phyloP scores from a whole-genome alignment of 2,329 filamentous ascomycete genomes.

The Pseudogymnoascus sp. region DNA sequence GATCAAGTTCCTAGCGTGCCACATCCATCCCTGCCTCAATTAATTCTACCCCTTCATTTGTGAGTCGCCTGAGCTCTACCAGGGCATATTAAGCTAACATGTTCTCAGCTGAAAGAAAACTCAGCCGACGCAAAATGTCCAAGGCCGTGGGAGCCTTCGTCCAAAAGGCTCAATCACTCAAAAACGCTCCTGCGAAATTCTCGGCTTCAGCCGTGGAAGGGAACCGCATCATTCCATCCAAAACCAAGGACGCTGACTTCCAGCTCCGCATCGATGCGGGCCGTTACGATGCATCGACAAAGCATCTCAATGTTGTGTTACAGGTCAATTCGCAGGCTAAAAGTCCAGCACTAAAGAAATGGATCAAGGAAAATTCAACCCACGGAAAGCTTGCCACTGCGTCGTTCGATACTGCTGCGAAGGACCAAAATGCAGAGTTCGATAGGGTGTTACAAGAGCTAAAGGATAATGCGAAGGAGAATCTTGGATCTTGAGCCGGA shows the following conservation, averaged over 20 bases:
- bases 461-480: neutral
- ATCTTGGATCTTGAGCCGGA: neutral
- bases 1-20: neutral
- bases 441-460: neutral
- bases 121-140: conserved; percentile 18
- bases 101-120: conserved; percentile 28
- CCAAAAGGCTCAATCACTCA: neutral
- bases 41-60: conserved; percentile 10
- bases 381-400: conserved; percentile 4
- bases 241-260: neutral
- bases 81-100: neutral
- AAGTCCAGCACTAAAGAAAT: neutral
- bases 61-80: conserved; percentile 11
- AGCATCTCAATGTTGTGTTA: neutral
- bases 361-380: neutral
- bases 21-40: neutral
- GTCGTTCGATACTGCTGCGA: neutral
- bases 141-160: neutral
- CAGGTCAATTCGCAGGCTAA: conserved; percentile 3
- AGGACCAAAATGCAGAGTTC: conserved; percentile 1
- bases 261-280: conserved; percentile 5
- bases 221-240: neutral
- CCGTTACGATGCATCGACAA: neutral
- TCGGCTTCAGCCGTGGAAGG: neutral
- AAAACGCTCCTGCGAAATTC: neutral